A percentile compares a stretch with the other conserved stretches of the same genome.
Conservation (phyloP, 2,329 filamentous ascomycete genomes). For the Epichloe gansuensis region DNA sequence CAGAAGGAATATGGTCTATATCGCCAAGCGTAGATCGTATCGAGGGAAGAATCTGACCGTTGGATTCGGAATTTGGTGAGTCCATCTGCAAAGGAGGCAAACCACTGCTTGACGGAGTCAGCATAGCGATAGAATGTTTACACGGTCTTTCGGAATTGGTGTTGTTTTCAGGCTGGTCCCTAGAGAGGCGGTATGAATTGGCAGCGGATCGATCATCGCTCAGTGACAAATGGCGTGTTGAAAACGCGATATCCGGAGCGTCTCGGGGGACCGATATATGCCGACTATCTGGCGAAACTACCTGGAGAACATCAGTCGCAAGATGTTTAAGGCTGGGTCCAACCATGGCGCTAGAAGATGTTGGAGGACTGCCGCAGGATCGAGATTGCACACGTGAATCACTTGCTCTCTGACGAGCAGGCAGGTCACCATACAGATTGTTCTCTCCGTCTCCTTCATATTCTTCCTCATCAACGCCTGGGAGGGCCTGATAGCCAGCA, state of each 20-base stretch:
- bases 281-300: slow-evolving; percentile 10
- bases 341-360: slow-evolving; percentile 1
- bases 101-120: slow-evolving; percentile 16
- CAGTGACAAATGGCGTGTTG: slow-evolving; percentile 21
- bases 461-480: slow-evolving; percentile 30
- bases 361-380: neutral
- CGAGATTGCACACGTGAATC: neutral
- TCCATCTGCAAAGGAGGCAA: slow-evolving; percentile 26
- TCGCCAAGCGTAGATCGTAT: slow-evolving; percentile 26
- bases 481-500: slow-evolving; percentile 41
- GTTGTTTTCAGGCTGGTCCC: slow-evolving; percentile 2
- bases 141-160: slow-evolving; percentile 8
- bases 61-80: slow-evolving; percentile 22
- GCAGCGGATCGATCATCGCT: slow-evolving; percentile 18
- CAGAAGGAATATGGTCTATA: slow-evolving; percentile 18
- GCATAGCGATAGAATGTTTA: slow-evolving; percentile 13
- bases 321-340: slow-evolving; percentile 17
- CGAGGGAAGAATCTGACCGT: slow-evolving; percentile 25
- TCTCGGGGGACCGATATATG: slow-evolving; percentile 9
- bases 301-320: slow-evolving; percentile 21
- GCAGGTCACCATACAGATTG: slow-evolving; percentile 11
- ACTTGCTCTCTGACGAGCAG: neutral
- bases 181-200: slow-evolving; percentile 3
- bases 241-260: slow-evolving; percentile 17
- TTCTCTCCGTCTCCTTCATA: slow-evolving; percentile 16